Percentiles rank a stretch among this genome's conserved stretches.
phyloP scores from a whole-genome alignment of 2,329 filamentous ascomycete species.

The Rhexocercosporidium sp. region DNA sequence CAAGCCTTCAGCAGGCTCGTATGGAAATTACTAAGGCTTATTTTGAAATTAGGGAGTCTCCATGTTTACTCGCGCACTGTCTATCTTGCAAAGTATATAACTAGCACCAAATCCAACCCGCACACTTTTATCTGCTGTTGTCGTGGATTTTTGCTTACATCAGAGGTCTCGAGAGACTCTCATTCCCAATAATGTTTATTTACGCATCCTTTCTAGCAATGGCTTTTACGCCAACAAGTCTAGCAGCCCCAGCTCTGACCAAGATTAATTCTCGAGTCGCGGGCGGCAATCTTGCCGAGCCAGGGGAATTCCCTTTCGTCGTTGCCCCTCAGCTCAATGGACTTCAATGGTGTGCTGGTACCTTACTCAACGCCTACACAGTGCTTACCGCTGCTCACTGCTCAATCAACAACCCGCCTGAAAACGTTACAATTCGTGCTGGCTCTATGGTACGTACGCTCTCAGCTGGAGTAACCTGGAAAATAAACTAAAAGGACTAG shows the following conservation, averaged over 20 bases:
- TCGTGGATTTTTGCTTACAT: slow-evolving; percentile 1
- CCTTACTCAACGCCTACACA: slow-evolving; percentile 32
- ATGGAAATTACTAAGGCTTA: background rate
- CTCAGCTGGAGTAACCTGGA: slow-evolving; percentile 8
- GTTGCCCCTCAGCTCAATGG: slow-evolving; percentile 25
- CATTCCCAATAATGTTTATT: slow-evolving; percentile 9
- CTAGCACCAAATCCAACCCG: background rate
- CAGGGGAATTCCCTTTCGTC: slow-evolving; percentile 34
- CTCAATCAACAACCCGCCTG: slow-evolving; percentile 21
- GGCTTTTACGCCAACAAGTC: slow-evolving; percentile 9
- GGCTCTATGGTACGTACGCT: slow-evolving; percentile 30
- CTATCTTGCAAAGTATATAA: background rate
- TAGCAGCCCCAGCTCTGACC: slow-evolving; percentile 9
- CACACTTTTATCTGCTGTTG: background rate
- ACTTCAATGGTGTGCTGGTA: slow-evolving; percentile 31
- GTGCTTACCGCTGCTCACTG: slow-evolving; percentile 36
- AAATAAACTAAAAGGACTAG: slow-evolving; percentile 18
- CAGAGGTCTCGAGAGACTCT: background rate
- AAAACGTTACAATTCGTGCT: slow-evolving; percentile 30
- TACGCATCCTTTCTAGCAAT: slow-evolving; percentile 3
- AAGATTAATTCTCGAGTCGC: slow-evolving; percentile 14
- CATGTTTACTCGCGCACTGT: slow-evolving; percentile 6
- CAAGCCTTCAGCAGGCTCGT: slow-evolving; percentile 8
- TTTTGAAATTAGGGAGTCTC: slow-evolving; percentile 5
- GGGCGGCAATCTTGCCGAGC: slow-evolving; percentile 25